phyloP scores from a whole-genome alignment of 768 basidiomycete species.

The Tulasnella sp. region DNA sequence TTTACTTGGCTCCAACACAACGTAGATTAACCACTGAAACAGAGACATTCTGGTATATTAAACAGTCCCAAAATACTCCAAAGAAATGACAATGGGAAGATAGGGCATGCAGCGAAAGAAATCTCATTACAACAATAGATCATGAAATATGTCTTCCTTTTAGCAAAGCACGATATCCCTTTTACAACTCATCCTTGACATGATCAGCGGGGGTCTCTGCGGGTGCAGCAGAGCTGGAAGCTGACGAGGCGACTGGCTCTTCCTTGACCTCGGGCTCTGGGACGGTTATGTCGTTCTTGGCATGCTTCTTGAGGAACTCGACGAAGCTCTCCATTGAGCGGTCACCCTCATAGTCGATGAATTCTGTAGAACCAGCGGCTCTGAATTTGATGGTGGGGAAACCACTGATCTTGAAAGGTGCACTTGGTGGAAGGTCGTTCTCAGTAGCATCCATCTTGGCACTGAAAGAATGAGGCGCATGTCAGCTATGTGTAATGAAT shows the following conservation, averaged over 20 bases:
- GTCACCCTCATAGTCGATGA: slow-evolving; percentile 89
- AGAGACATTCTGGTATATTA: too few relatives aligned
- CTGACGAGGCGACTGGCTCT: neutral
- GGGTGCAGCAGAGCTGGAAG: neutral
- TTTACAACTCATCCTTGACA: slow-evolving; percentile 1
- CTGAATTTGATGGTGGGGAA: slow-evolving; percentile 98
- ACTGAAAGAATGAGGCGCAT: slow-evolving; percentile 28
- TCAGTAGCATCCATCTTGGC: slow-evolving; percentile 95
- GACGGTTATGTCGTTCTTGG: slow-evolving; percentile 39
- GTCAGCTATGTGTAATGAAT: slow-evolving; percentile 17
- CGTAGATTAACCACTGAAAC: too few relatives aligned
- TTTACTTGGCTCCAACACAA: too few relatives aligned
- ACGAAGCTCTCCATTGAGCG: slow-evolving; percentile 75
- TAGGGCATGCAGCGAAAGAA: too few relatives aligned
- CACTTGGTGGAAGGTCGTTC: slow-evolving; percentile 85
- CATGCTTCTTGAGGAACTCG: slow-evolving; percentile 69
- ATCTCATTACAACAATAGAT: too few relatives aligned
- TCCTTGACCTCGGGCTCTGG: neutral
- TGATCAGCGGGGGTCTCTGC: neutral
- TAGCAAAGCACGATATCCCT: neutral
- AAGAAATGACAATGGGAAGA: too few relatives aligned
- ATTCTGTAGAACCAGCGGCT: slow-evolving; percentile 71
- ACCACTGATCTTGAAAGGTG: slow-evolving; percentile 72
- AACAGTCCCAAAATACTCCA: too few relatives aligned
- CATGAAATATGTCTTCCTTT: too few relatives aligned